These are phyloP conservation scores for Marasmius sp. DNA, from an alignment of 1,284 basidiomycete species.

Conservation along the genomic window DNA sequence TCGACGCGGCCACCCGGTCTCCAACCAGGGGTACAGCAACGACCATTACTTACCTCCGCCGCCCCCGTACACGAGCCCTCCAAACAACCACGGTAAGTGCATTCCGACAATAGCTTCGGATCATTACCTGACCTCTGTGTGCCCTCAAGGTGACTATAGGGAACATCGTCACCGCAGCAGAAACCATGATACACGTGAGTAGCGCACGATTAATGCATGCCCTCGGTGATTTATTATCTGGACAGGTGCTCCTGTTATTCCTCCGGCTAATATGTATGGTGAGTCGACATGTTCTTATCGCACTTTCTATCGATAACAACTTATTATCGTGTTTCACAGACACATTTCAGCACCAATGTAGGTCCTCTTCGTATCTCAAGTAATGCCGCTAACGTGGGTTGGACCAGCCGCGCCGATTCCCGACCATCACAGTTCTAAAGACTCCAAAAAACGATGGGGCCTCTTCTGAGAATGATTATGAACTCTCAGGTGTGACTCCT, in stretches of 20 bases:
- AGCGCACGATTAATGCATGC: not conserved
- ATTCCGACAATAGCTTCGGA: not conserved
- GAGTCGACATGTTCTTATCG: not conserved
- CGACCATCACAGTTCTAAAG: not conserved
- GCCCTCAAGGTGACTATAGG: not conserved
- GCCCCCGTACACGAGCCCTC: slow-evolving; percentile 1
- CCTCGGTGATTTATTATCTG: not conserved
- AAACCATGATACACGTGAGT: slow-evolving; percentile 1
- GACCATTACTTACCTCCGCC: slow-evolving; percentile 4
- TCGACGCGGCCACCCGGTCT: not conserved
- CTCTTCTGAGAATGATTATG: not conserved
- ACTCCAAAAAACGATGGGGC: not conserved
- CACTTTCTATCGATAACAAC: not conserved
- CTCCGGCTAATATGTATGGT: slow-evolving; percentile 1
- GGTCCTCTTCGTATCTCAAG: not conserved
- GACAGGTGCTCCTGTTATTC: not conserved
- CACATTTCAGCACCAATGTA: not conserved
- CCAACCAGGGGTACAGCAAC: not conserved
- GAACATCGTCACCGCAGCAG: not conserved
- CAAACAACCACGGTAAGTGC: not conserved
- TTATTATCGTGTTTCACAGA: not conserved
- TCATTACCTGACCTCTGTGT: not conserved
- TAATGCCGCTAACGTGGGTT: not conserved
- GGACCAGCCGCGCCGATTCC: not conserved
- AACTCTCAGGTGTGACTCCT: not conserved